Evolutionary conservation across 2,329 filamentous ascomycete species (phyloP), one percentile per base, ranked within the genome.

Genomic region (Penicillium griseofulvum): DNA sequence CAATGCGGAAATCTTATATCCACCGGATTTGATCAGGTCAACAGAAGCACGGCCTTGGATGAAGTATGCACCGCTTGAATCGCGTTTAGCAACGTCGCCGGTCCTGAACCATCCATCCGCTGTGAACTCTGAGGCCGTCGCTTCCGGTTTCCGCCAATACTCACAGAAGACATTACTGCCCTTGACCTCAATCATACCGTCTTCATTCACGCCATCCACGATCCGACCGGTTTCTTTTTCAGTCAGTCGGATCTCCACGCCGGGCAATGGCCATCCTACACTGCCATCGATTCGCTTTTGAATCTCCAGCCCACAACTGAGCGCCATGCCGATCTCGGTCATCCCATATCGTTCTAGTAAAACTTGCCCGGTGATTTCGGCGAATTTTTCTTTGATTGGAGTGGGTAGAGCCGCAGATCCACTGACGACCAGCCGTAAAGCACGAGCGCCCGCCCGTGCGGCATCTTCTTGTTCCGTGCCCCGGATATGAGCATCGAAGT

Each of bases 11-110:
- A 83, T 78, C 66, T 83, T 83, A 60, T 82, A 83, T 0, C 81
- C 81, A 16, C 81, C 80, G 0, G 77, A 79, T 58, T 83, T 83
- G 65, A 84, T 81, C 31, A 83, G 74, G 58, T 83, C 80, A 7
- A 81, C 73, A 17, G 76, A 80, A 10, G 78, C 79, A 11, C 80
- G 75, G 9, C 81, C 81, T 50, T 81, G 71, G 50, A 83, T 83
- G 36, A 72, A 83, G 62, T 82, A 83, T 68, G 80, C 65, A 57
- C 77, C 56, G 11, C 54, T 59, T 5, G 57, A 58, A 49, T 75
- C 68, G 16, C 73, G 69, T 17, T 67, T 64, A 1, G 74, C 74
- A 5, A 76, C 71, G 55, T 81, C 79, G 10, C 78, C 78, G 0
- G 78, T 81, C 58, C 75, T 76, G 64, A 80, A 81, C 70, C 78